phyloP scores from a whole-genome alignment of 2,329 filamentous ascomycete species.

The Nannizziopsis barbatae region DNA sequence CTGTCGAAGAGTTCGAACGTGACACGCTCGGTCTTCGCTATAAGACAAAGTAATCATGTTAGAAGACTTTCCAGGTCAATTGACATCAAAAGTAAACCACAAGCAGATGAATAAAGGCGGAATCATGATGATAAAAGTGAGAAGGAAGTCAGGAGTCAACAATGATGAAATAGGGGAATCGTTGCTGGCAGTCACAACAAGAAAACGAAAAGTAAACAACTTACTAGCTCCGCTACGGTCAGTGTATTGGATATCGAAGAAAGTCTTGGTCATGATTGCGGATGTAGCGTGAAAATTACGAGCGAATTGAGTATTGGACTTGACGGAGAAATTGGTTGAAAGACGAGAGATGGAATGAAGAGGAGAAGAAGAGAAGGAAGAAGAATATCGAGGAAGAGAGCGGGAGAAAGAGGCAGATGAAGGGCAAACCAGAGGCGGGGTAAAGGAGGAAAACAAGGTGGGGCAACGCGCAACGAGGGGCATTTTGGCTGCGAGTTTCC shows the following conservation, averaged over 20 bases:
- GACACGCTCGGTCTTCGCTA: slow-evolving; percentile 67
- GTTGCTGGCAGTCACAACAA: not conserved
- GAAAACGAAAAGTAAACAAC: slow-evolving; percentile 10
- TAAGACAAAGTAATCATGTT: slow-evolving; percentile 13
- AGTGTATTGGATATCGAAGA: slow-evolving; percentile 60
- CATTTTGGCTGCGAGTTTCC: slow-evolving; percentile 13
- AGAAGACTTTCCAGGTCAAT: slow-evolving; percentile 5
- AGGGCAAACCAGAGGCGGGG: slow-evolving; percentile 14
- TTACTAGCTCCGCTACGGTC: slow-evolving; percentile 44
- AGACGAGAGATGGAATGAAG: slow-evolving; percentile 19
- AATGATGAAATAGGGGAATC: not conserved
- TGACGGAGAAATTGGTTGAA: slow-evolving; percentile 29
- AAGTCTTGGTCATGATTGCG: slow-evolving; percentile 65
- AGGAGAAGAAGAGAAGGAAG: slow-evolving; percentile 14
- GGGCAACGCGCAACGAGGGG: slow-evolving; percentile 18
- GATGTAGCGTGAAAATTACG: slow-evolving; percentile 53
- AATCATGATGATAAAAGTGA: not conserved
- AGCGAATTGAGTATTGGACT: slow-evolving; percentile 22
- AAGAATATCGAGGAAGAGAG: slow-evolving; percentile 19
- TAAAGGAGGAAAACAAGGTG: slow-evolving; percentile 16
- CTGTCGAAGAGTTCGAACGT: slow-evolving; percentile 81
- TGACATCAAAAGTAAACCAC: slow-evolving; percentile 21
- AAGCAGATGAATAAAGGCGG: slow-evolving; percentile 9
- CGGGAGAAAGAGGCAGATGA: slow-evolving; percentile 8
- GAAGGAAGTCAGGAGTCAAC: not conserved